Conservation (phyloP, 2,329 filamentous ascomycete species). For the Cladosporium cucumerinum region DNA sequence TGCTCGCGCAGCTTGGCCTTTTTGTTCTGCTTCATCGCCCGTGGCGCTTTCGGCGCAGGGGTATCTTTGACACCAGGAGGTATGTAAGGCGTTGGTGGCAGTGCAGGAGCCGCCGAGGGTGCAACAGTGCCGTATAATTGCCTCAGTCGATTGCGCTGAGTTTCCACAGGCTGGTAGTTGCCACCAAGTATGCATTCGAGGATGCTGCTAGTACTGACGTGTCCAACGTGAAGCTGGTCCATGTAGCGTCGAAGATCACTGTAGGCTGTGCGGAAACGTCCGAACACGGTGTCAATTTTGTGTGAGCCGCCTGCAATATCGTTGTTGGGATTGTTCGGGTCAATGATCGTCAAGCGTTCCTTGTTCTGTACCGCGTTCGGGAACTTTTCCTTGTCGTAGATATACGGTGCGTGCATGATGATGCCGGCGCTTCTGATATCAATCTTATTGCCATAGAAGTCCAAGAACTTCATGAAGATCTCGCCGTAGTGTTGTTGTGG, state of each 20-base stretch:
- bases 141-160: slow-evolving; percentile 5
- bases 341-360: slow-evolving; percentile 78
- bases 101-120: slow-evolving; percentile 4
- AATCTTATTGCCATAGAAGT: slow-evolving; percentile 83
- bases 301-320: slow-evolving; percentile 86
- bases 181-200: slow-evolving; percentile 70
- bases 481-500: slow-evolving; percentile 68
- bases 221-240: slow-evolving; percentile 40
- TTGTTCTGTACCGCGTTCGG: slow-evolving; percentile 34
- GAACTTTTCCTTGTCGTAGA: slow-evolving; percentile 69
- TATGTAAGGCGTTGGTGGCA: not conserved
- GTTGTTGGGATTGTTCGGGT: slow-evolving; percentile 80
- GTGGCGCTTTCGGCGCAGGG: not conserved
- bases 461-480: slow-evolving; percentile 80
- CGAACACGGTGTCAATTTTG: slow-evolving; percentile 64
- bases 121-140: not conserved
- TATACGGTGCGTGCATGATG: slow-evolving; percentile 68
- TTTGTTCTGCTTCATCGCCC: not conserved
- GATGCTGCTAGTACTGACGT: slow-evolving; percentile 51
- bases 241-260: slow-evolving; percentile 44
- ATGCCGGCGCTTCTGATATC: slow-evolving; percentile 69
- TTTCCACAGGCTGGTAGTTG: slow-evolving; percentile 56
- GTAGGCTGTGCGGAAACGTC: slow-evolving; percentile 58
- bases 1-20: slow-evolving; percentile 5
- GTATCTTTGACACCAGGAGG: slow-evolving; percentile 3